These are phyloP conservation scores for Xerocomellus chrysenteron DNA, from an alignment of 768 basidiomycete species.

Conservation along the genomic window DNA sequence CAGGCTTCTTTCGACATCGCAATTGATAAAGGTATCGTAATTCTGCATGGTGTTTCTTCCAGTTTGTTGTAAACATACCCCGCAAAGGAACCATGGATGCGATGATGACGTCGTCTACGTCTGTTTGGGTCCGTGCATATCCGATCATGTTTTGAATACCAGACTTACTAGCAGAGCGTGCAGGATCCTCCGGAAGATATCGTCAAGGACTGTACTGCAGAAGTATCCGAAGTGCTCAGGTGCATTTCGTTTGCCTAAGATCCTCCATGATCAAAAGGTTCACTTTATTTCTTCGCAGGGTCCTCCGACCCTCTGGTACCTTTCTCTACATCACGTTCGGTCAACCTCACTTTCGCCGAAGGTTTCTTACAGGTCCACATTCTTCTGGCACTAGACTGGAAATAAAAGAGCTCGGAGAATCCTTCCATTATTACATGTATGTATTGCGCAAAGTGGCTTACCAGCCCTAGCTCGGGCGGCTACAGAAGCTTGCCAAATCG, in stretches of 20 bases:
- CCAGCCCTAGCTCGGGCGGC: background rate
- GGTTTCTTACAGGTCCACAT: constrained; percentile 49
- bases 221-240: constrained; percentile 77
- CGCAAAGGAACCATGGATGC: constrained; percentile 78
- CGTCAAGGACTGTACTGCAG: constrained; percentile 67
- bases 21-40: constrained; percentile 69
- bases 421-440: constrained; percentile 84
- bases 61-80: background rate
- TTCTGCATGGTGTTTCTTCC: background rate
- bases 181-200: constrained; percentile 76
- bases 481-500: background rate
- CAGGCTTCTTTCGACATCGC: constrained; percentile 70
- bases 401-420: constrained; percentile 70
- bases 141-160: background rate
- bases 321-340: constrained; percentile 87
- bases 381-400: constrained; percentile 58
- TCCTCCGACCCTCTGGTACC: constrained; percentile 56
- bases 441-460: constrained; percentile 45
- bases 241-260: constrained; percentile 17
- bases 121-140: constrained; percentile 64
- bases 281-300: constrained; percentile 37
- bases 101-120: constrained; percentile 80
- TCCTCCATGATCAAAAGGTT: background rate
- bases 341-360: constrained; percentile 82
- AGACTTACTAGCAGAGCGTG: background rate